A percentile compares a stretch with the other conserved stretches of the same genome.
phyloP scores from a whole-genome alignment of 2,329 filamentous ascomycete species.

The Emmonsiellopsis sp. region DNA sequence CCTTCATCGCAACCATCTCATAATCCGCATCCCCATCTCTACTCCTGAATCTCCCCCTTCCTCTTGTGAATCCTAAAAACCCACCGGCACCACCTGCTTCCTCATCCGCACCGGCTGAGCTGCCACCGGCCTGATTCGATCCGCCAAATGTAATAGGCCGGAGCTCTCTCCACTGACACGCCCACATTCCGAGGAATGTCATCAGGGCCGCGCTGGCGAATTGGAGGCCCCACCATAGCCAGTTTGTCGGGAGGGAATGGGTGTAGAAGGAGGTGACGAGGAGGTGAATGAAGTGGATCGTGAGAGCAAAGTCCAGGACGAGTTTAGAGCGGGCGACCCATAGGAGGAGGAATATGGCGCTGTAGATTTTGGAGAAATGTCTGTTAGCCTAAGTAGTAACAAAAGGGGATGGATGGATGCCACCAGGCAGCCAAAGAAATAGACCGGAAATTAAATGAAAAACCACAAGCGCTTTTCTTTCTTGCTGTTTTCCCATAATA shows the following conservation, averaged over 20 bases:
- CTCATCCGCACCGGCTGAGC: constrained; percentile 33
- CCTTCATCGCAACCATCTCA: constrained; percentile 53
- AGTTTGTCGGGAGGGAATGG: constrained; percentile 61
- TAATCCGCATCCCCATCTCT: constrained; percentile 37
- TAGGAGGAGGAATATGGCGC: constrained; percentile 71
- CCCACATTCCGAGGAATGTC: constrained; percentile 72
- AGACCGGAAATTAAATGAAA: background rate
- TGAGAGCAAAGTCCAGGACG: constrained; percentile 87
- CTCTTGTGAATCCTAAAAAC: constrained; percentile 12
- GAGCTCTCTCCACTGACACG: constrained; percentile 81
- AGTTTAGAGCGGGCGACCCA: constrained; percentile 85
- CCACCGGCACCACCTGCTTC: constrained; percentile 8
- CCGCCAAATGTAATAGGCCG: constrained; percentile 77
- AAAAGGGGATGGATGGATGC: background rate
- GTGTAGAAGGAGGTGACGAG: constrained; percentile 70
- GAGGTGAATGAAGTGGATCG: constrained; percentile 75
- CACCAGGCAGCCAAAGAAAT: background rate
- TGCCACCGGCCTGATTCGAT: background rate
- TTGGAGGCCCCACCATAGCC: constrained; percentile 78
- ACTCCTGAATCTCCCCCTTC: constrained; percentile 15
- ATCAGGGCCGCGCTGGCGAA: constrained; percentile 52
- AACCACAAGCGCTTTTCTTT: background rate
- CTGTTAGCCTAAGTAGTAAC: background rate
- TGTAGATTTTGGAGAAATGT: constrained; percentile 30
- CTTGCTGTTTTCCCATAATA: too few relatives aligned